Base-by-base conservation (phyloP, 345 rosid genomes). In the Eucalyptus curtisii region DNA sequence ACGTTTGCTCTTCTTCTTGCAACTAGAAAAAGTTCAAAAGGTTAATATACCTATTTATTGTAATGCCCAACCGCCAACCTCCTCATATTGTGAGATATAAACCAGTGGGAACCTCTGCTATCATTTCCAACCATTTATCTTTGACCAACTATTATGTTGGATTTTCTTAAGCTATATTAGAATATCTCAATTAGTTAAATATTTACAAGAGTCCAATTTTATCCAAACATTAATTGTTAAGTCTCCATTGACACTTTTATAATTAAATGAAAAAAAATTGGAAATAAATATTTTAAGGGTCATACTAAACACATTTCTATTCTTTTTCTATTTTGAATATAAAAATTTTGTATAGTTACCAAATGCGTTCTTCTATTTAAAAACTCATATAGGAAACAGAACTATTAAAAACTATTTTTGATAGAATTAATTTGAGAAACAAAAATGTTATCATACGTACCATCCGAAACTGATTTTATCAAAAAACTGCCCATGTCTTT, bases 341-440 rank as follows among this genome's bases (percentile, higher is more conserved):
- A 55, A 8, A 22, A 24, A 2, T 2, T 55, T 24, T 55, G 0
- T 1, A 0, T 22, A 55, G 1, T 55, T 24, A 55, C 0, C 1
- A 55, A 55, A 55, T 0, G 1, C 3, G 1, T 24, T 55, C 0
- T 55, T 22, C 6, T 9, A 0, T 24, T 55, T 8, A 55, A 1
- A 55, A 24, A 55, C 61, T 55, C 1, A 0, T 24, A 0, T 0
- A 24, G 0, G 12, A 1, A 55, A 55, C 10, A 55, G 0, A 55
- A 55, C 24, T 55, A 55, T 22, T 9, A 55, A 55, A 9, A 55
- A 55, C 0, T 24, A 55, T 10, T 4, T 55, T 22, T 55, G 6
- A 2, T 24, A 0, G 24, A 19, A 55, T 55, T 55, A 1, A 22
- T 55, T 0, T 24, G 1, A 22, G 0, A 3, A 55, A 55, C 59